phyloP scores from a whole-genome alignment of 1,284 basidiomycete species.

The Irpex sp. region DNA sequence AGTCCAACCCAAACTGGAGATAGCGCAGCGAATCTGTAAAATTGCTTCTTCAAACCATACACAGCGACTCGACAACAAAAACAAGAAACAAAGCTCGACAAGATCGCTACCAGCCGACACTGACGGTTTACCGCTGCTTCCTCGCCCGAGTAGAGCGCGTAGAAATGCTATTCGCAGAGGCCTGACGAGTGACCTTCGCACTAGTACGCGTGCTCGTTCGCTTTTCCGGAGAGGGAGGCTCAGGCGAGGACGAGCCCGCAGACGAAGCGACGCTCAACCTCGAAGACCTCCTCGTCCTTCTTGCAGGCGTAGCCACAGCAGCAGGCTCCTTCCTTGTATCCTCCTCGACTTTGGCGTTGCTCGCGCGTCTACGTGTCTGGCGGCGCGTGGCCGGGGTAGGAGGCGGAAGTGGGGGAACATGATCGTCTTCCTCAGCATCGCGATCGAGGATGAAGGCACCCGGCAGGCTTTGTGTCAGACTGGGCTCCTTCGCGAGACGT shows the following conservation, averaged over 20 bases:
- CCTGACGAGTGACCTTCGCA: not conserved
- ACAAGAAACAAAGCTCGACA: not conserved
- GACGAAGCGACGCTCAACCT: slow-evolving; percentile 11
- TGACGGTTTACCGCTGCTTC: not conserved
- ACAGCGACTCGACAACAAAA: not conserved
- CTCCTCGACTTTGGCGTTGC: slow-evolving; percentile 16
- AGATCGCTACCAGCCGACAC: not conserved
- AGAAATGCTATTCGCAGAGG: not conserved
- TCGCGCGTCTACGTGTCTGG: slow-evolving; percentile 19
- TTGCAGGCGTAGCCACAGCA: not conserved
- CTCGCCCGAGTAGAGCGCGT: not conserved
- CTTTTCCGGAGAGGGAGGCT: slow-evolving; percentile 25
- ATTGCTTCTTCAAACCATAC: not conserved
- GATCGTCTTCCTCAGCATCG: slow-evolving; percentile 40
- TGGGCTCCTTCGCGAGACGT: slow-evolving; percentile 16
- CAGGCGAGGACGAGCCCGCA: slow-evolving; percentile 24
- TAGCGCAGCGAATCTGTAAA: not conserved
- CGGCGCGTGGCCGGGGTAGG: slow-evolving; percentile 29
- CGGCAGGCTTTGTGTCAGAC: slow-evolving; percentile 43
- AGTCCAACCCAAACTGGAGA: not conserved
- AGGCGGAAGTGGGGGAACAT: slow-evolving; percentile 47
- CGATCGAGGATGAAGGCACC: slow-evolving; percentile 49
- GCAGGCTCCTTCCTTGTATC: slow-evolving; percentile 3
- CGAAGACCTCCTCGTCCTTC: slow-evolving; percentile 13
- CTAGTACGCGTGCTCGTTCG: not conserved